Conservation (phyloP, 345 rosid genomes). For the Conringia planisiliqua region DNA sequence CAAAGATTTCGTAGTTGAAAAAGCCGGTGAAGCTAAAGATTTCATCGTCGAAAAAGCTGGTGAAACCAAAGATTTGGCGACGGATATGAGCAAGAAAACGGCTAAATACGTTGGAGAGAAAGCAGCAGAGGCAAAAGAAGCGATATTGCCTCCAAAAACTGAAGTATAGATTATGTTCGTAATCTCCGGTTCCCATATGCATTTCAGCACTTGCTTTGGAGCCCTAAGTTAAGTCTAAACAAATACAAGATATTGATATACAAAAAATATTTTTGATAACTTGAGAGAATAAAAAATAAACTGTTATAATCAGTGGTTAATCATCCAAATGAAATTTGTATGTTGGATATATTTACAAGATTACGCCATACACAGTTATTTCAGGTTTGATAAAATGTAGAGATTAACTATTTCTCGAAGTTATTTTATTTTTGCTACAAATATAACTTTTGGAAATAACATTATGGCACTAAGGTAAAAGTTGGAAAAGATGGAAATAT, state of each 20-base stretch:
- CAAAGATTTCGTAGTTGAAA: slow-evolving; percentile 21
- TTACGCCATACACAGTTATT: background rate
- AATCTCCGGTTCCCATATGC: background rate
- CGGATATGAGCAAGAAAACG: slow-evolving; percentile 16
- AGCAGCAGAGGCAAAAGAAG: slow-evolving; percentile 21
- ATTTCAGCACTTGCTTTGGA: background rate
- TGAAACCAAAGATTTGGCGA: slow-evolving; percentile 6
- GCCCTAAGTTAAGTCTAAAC: background rate
- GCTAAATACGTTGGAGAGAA: slow-evolving; percentile 13
- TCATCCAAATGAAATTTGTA: background rate
- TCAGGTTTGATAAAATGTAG: background rate
- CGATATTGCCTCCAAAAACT: slow-evolving; percentile 18
- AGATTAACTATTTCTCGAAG: background rate
- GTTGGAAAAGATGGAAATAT: too few species aligned
- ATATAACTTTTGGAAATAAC: background rate
- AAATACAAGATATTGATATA: background rate
- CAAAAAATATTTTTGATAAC: background rate
- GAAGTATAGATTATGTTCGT: background rate
- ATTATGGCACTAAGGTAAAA: too few species aligned
- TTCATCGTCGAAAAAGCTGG: background rate
- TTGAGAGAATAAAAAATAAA: background rate
- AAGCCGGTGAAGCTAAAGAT: background rate
- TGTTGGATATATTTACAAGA: background rate
- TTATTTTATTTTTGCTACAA: background rate
- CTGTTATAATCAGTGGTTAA: background rate